Percentiles rank a stretch among this genome's conserved stretches.
These are phyloP conservation scores for Calonectria hawksworthii DNA, from an alignment of 2,329 filamentous ascomycete species.

Conservation along the genomic window DNA sequence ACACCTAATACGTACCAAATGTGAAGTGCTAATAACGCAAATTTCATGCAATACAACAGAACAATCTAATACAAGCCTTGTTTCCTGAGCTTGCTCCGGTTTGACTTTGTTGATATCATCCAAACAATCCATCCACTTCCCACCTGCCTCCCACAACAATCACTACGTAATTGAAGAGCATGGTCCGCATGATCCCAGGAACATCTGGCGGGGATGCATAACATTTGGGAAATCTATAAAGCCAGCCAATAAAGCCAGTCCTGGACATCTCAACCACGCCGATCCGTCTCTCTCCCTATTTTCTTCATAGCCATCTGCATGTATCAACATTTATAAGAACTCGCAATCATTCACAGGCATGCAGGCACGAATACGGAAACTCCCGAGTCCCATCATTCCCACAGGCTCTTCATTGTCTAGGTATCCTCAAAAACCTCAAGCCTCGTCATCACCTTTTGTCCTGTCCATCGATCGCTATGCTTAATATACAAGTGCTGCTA, in stretches of 20 bases:
- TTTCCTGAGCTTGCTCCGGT: background rate
- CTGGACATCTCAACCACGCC: background rate
- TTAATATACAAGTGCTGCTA: slow-evolving; percentile 44
- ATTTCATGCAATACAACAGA: slow-evolving; percentile 2
- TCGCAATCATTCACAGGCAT: background rate
- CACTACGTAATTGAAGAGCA: background rate
- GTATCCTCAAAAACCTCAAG: slow-evolving; percentile 12
- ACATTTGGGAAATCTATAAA: background rate
- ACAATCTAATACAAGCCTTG: background rate
- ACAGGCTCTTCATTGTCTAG: slow-evolving; percentile 26
- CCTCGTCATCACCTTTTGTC: slow-evolving; percentile 12
- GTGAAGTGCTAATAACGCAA: background rate
- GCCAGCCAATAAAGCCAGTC: no score
- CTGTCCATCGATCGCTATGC: slow-evolving; percentile 14
- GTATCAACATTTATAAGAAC: background rate
- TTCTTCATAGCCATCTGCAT: background rate
- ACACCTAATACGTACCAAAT: background rate
- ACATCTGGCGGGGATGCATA: background rate
- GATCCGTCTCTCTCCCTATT: background rate
- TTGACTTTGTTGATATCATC: background rate
- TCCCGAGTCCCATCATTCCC: slow-evolving; percentile 10
- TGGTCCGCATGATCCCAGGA: background rate
- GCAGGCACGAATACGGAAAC: background rate
- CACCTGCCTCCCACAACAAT: background rate
- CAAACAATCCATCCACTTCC: background rate